phyloP scores from a whole-genome alignment of 169 alveolate genomes.

The Cystoisospora suis region DNA sequence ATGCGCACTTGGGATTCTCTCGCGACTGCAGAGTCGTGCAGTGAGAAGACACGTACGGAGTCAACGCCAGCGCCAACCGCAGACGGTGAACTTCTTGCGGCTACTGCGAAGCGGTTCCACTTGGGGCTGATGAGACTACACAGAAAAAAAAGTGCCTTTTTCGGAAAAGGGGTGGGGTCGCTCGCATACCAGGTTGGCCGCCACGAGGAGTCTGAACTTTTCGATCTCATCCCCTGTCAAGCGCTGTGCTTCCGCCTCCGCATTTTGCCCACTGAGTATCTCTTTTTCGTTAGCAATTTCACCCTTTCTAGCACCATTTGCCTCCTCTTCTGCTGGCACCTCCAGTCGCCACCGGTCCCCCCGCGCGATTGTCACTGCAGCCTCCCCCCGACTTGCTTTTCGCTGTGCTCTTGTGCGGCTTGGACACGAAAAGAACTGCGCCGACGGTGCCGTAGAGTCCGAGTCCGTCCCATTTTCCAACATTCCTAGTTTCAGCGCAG shows the following conservation, averaged over 20 bases:
- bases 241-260: background rate
- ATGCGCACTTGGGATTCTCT: background rate
- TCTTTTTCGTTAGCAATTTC: background rate
- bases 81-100: background rate
- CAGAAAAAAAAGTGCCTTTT: too few species aligned
- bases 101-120: background rate
- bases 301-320: background rate
- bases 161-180: background rate
- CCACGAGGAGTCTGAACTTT: background rate
- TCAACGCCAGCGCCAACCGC: background rate
- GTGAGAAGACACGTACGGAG: background rate
- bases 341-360: background rate
- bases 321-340: background rate
- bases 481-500: constrained; percentile 23
- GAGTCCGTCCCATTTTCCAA: background rate
- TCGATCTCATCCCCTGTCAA: background rate
- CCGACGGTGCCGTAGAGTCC: background rate
- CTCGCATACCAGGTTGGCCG: constrained; percentile 7
- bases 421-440: background rate
- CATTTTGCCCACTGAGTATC: background rate
- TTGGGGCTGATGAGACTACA: background rate
- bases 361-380: too few species aligned
- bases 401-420: background rate
- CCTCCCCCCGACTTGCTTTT: too few species aligned
- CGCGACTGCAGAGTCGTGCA: background rate